Evolutionary conservation across 2,329 filamentous ascomycete species (phyloP).

Genomic region (Trichoderma hamatum): DNA sequence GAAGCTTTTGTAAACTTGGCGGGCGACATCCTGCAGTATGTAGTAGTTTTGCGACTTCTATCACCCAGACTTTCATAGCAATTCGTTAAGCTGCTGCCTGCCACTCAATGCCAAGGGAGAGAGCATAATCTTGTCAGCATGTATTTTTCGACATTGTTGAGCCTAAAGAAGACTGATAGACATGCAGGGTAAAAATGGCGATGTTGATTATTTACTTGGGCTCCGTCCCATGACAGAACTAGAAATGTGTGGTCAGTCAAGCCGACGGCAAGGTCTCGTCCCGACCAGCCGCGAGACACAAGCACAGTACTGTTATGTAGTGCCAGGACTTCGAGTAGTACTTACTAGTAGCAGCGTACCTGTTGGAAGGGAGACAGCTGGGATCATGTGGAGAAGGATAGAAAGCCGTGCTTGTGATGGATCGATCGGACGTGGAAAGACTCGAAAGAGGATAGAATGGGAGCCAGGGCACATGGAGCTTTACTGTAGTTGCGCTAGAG

Average conservation of each 20-base stretch:
- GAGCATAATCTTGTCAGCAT: not conserved
- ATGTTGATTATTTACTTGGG: not conserved
- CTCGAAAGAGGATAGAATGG: constrained; percentile 12
- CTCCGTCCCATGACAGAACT: not conserved
- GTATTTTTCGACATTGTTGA: not conserved
- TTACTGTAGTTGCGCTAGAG: constrained; percentile 1
- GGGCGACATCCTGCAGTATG: too few relatives aligned
- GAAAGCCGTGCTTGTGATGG: constrained; percentile 16
- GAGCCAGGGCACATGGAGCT: constrained; percentile 7
- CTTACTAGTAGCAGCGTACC: not conserved
- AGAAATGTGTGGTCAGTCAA: constrained; percentile 2
- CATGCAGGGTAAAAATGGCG: too few relatives aligned
- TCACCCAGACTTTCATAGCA: not conserved
- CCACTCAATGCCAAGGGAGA: not conserved
- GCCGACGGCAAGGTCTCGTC: constrained; percentile 10
- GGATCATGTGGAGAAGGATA: constrained; percentile 17
- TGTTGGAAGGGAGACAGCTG: constrained; percentile 5
- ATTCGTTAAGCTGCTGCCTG: not conserved
- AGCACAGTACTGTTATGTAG: not conserved
- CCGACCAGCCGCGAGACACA: not conserved
- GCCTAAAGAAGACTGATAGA: not conserved
- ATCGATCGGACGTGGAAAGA: constrained; percentile 18
- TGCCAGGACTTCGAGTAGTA: not conserved
- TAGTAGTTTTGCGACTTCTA: not conserved
- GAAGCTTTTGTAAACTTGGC: not conserved